Conservation (phyloP, 306 rosid species). For the Dalbergia cochinchinensis region DNA sequence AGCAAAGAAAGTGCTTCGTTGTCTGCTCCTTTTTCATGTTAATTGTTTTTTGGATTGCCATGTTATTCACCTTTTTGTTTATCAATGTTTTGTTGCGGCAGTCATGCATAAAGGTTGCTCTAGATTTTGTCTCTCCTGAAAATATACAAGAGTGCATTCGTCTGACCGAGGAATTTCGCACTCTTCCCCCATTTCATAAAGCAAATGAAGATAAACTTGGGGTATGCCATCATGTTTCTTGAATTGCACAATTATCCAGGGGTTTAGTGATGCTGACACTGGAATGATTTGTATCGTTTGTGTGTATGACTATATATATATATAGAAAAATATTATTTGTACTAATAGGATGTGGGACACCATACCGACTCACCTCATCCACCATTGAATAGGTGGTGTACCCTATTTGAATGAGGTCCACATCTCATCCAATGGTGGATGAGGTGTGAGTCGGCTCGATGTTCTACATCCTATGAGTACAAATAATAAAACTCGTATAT, state of each 20-base stretch:
- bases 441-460: too few species aligned
- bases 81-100: conserved; percentile 14
- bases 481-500: too few species aligned
- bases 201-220: conserved; percentile 77
- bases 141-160: conserved; percentile 68
- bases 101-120: conserved; percentile 84
- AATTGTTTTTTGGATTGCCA: background rate
- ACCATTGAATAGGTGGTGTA: too few species aligned
- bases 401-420: too few species aligned
- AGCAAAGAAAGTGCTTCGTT: background rate
- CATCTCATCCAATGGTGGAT: too few species aligned
- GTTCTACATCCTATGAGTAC: too few species aligned
- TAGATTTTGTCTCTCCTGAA: conserved; percentile 81
- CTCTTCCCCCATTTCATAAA: conserved; percentile 62
- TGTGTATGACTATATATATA: background rate
- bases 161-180: conserved; percentile 70
- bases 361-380: too few species aligned
- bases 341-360: too few species aligned
- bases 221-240: conserved; percentile 50
- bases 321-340: too few species aligned
- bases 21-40: background rate
- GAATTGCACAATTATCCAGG: background rate
- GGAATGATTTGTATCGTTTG: conserved; percentile 16
- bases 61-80: background rate
- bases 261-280: conserved; percentile 12